Percentiles rank a stretch among this genome's conserved stretches.
Conservation (phyloP, 192 early-diverging fungal genomes). For the Gryganskiella cystojenkinii region DNA sequence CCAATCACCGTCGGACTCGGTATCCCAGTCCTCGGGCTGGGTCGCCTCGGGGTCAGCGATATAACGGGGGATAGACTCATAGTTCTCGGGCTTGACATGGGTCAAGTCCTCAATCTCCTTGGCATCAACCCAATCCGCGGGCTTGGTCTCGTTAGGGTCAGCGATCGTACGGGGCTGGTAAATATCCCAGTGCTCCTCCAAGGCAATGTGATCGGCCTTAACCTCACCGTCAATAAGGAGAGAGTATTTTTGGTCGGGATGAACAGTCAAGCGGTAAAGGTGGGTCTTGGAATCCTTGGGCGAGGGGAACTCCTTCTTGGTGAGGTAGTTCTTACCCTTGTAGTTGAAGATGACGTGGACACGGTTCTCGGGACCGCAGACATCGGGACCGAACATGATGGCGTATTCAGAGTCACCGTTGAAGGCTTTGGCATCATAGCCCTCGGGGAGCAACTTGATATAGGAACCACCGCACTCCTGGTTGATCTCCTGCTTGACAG, state of each 20-base stretch:
- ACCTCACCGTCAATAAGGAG: conserved; percentile 31
- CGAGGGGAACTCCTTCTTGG: conserved; percentile 75
- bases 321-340: conserved; percentile 89
- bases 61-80: conserved; percentile 80
- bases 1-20: conserved; percentile 97
- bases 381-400: conserved; percentile 93
- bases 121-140: conserved; percentile 92
- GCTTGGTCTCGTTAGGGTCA: conserved; percentile 85
- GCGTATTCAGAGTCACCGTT: conserved; percentile 86
- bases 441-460: conserved; percentile 88
- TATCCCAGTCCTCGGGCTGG: conserved; percentile 92
- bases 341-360: conserved; percentile 97
- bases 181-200: conserved; percentile 49
- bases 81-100: conserved; percentile 82
- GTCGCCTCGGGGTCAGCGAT: conserved; percentile 82
- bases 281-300: conserved; percentile 85
- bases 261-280: conserved; percentile 90
- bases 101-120: conserved; percentile 83
- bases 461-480: conserved; percentile 97
- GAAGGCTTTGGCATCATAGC: conserved; percentile 81
- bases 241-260: conserved; percentile 69
- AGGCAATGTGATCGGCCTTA: conserved; percentile 9
- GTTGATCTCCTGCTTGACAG: conserved; percentile 90
- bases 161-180: conserved; percentile 84
- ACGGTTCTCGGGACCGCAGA: conserved; percentile 90